A percentile compares a stretch with the other conserved stretches of the same genome.
Conservation (phyloP, 768 basidiomycete species). For the Tephrocybe sp. region DNA sequence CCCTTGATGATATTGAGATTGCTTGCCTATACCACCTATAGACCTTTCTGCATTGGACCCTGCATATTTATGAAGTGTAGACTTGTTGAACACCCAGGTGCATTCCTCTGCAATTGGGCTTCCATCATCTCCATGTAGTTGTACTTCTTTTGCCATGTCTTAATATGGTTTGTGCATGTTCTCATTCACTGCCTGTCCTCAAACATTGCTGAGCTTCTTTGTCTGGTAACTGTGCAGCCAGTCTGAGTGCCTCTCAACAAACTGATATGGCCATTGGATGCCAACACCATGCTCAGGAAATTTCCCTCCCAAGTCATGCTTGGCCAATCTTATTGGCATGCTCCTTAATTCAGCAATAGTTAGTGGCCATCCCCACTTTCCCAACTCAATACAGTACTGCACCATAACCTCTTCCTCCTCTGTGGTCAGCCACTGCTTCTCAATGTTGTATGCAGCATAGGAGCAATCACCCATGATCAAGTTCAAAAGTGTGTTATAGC, state of each 20-base stretch:
- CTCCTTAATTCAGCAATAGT: not conserved
- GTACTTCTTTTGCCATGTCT: slow-evolving; percentile 1
- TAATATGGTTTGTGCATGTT: slow-evolving; percentile 26
- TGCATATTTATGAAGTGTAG: not conserved
- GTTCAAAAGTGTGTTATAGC: not conserved
- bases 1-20: slow-evolving; percentile 2
- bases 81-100: slow-evolving; percentile 6
- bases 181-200: slow-evolving; percentile 29
- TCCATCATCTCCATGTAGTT: slow-evolving; percentile 2
- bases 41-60: not conserved
- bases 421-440: slow-evolving; percentile 2
- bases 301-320: not conserved
- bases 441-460: not conserved
- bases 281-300: slow-evolving; percentile 8
- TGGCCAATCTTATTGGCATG: not conserved
- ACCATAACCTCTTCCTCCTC: slow-evolving; percentile 2
- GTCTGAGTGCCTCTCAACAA: slow-evolving; percentile 9
- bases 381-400: not conserved
- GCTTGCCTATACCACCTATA: slow-evolving; percentile 1
- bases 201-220: slow-evolving; percentile 29
- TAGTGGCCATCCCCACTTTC: slow-evolving; percentile 3
- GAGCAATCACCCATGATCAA: not conserved
- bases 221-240: slow-evolving; percentile 30
- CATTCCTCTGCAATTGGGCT: slow-evolving; percentile 2
- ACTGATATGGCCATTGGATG: slow-evolving; percentile 2